These are phyloP conservation scores for Persicaria tinctoria DNA, from an alignment of 148 eudicot species.

Conservation along the genomic window DNA sequence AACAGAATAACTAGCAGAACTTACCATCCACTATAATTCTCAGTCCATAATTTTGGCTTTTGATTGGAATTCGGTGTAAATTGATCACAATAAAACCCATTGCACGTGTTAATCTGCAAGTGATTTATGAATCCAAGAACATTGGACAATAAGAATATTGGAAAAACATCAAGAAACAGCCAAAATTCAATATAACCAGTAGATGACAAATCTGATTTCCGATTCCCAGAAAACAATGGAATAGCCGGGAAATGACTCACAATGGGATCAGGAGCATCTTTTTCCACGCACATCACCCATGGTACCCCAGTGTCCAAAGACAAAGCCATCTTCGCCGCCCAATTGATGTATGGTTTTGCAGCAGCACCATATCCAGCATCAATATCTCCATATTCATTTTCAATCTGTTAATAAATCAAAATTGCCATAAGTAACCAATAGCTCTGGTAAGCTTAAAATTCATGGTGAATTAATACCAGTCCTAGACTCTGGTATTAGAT, in stretches of 20 bases:
- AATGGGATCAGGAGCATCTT: constrained; percentile 78
- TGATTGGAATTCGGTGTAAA: constrained; percentile 74
- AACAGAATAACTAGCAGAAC: neutral
- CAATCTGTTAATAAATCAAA: constrained; percentile 40
- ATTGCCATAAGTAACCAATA: neutral
- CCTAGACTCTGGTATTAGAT: neutral
- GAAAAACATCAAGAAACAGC: neutral
- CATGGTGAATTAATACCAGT: neutral
- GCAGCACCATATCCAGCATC: constrained; percentile 47
- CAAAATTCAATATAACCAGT: neutral
- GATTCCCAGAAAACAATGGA: neutral
- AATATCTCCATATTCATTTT: constrained; percentile 88
- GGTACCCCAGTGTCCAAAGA: constrained; percentile 91
- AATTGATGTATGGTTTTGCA: constrained; percentile 63
- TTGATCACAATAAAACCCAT: constrained; percentile 91
- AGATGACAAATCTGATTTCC: neutral
- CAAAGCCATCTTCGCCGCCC: constrained; percentile 97
- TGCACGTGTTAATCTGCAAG: constrained; percentile 87
- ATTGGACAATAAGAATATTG: neutral
- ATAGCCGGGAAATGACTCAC: constrained; percentile 29
- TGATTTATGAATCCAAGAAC: neutral
- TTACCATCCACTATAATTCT: constrained; percentile 98
- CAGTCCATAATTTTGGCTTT: constrained; percentile 92
- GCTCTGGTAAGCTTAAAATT: neutral
- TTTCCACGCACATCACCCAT: constrained; percentile 94